Evolutionary conservation across 1,139 yeast genomes (phyloP).

Genomic region (Zygoascus meyerae): DNA sequence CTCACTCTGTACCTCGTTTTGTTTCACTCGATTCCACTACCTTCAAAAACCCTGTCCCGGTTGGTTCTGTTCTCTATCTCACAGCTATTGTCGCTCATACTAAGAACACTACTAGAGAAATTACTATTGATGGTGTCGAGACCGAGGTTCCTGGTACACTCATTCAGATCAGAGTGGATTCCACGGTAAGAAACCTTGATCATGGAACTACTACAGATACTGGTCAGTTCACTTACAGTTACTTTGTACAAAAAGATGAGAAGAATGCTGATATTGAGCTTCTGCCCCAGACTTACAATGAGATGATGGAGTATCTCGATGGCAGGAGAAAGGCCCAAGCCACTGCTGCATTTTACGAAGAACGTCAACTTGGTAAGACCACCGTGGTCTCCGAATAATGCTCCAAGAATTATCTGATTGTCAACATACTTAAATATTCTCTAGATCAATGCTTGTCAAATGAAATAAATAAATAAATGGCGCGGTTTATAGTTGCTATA

Average conservation of each 20-base stretch:
- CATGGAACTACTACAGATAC: constrained; percentile 59
- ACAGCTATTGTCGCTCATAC: constrained; percentile 80
- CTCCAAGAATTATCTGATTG: background rate
- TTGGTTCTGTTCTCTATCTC: constrained; percentile 80
- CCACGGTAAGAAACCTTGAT: constrained; percentile 64
- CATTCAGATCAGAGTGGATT: constrained; percentile 83
- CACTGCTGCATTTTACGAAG: constrained; percentile 52
- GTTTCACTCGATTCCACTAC: constrained; percentile 87
- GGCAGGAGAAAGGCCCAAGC: constrained; percentile 87
- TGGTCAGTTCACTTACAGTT: constrained; percentile 84
- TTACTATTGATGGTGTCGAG: constrained; percentile 16
- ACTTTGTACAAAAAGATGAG: constrained; percentile 51
- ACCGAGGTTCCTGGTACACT: constrained; percentile 81
- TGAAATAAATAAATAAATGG: too few species aligned
- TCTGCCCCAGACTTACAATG: constrained; percentile 80
- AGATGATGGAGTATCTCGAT: constrained; percentile 86
- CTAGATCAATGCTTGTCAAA: too few species aligned
- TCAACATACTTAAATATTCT: background rate
- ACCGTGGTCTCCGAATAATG: constrained; percentile 19
- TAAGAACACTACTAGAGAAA: constrained; percentile 27
- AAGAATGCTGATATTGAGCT: constrained; percentile 40
- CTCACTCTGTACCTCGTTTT: constrained; percentile 78
- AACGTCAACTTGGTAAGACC: constrained; percentile 21
- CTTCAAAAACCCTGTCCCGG: constrained; percentile 91
- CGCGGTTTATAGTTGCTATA: too few species aligned